Evolutionary conservation across 2,329 filamentous ascomycete species (phyloP), one percentile per base, ranked within the genome.

Genomic region (Pseudogymnoascus sp.): DNA sequence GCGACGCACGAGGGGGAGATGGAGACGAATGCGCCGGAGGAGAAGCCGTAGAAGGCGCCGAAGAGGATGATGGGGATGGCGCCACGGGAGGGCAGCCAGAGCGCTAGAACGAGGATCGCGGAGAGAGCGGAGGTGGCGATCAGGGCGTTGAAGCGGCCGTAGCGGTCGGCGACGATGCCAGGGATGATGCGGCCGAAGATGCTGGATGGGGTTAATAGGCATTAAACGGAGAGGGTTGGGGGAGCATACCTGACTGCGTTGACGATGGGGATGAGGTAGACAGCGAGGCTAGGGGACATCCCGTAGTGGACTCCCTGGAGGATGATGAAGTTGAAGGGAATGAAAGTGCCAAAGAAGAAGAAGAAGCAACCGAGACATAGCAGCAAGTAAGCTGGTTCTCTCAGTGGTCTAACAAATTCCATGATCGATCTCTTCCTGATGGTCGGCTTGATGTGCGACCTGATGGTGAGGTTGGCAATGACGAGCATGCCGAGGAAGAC

Each of bases 11-110:
- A 81, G 0, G 89, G 86, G 0, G 79, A 78, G 16, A 91, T 76
- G 0, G 83, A 83, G 37, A 89, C 82, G 68, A 86, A 89, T 2
- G 84, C 83, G 11, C 89, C 89, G 0, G 84, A 87, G 12, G 81
- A 81, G 71, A 91, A 89, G 16, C 88, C 89, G 67, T 89, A 91
- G 6, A 90, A 74, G n/a, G 82, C 78, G 11, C 82, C 80, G 72
- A 89, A 91, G 37, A 85, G 78, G 60, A 90, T 80, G 64, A 87
- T 83, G 1, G 83, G 80, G 0, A 81, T 80, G 8, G 85, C 82
- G 38, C 77, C 77, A 2, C 75, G 76, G 10, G 77, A 75, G 1
- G 81, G 79, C 4, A 85, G 74, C 84, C 84, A 83, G 1, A 84
- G 68, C 35, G 78, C 81, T 0, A 86, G 74, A 11, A 79, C 77